phyloP scores from a whole-genome alignment of 352 stramenopile species.

The Pythium dissimile region DNA sequence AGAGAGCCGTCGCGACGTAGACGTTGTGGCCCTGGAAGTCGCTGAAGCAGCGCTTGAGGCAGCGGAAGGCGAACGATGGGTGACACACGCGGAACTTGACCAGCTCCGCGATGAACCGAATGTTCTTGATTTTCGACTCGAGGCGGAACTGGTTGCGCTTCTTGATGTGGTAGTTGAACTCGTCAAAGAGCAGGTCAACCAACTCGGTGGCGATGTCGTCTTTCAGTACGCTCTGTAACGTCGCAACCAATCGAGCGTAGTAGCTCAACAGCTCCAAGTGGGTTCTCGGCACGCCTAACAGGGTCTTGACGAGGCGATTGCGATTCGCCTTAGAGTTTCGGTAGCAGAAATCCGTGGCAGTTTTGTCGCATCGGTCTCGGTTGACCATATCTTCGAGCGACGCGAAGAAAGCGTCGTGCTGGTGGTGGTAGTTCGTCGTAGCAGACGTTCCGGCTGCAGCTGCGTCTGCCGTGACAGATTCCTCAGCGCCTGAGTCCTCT shows the following conservation, averaged over 20 bases:
- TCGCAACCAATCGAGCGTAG: slow-evolving; percentile 93
- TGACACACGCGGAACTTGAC: slow-evolving; percentile 97
- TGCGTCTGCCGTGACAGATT: neutral
- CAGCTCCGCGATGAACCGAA: slow-evolving; percentile 94
- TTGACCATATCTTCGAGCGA: slow-evolving; percentile 94
- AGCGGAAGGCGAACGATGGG: slow-evolving; percentile 92
- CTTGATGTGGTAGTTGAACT: slow-evolving; percentile 94
- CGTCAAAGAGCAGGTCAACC: slow-evolving; percentile 89
- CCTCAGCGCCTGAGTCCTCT: slow-evolving; percentile 25
- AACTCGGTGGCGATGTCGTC: slow-evolving; percentile 91
- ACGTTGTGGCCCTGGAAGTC: slow-evolving; percentile 97
- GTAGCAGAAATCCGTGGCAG: slow-evolving; percentile 95
- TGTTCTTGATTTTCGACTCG: slow-evolving; percentile 95
- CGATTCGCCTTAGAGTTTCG: slow-evolving; percentile 93
- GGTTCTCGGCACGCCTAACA: slow-evolving; percentile 92
- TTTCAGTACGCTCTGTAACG: slow-evolving; percentile 90
- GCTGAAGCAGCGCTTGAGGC: slow-evolving; percentile 91
- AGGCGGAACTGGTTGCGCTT: slow-evolving; percentile 93
- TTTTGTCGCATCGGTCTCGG: slow-evolving; percentile 94
- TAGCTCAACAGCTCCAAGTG: slow-evolving; percentile 94
- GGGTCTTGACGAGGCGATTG: slow-evolving; percentile 88
- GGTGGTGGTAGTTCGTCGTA: slow-evolving; percentile 84
- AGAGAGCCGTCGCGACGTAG: slow-evolving; percentile 92
- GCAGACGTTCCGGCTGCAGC: neutral
- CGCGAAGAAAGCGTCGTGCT: slow-evolving; percentile 90